Conservation (phyloP, 2,329 filamentous ascomycete species). For the Colletotrichum truncatum region DNA sequence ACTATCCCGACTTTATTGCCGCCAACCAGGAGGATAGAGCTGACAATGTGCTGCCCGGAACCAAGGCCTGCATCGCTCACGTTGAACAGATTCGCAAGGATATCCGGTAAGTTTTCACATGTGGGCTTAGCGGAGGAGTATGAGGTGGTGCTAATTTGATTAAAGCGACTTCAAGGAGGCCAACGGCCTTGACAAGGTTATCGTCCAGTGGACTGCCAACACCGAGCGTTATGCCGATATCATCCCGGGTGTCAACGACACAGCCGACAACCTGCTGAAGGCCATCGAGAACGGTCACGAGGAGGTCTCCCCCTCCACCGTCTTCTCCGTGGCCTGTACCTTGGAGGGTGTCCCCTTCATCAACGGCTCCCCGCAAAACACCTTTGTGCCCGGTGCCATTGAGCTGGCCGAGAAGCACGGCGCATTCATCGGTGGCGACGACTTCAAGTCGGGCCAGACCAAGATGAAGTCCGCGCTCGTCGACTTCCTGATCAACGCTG, state of each 20-base stretch:
- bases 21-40: slow-evolving; percentile 97
- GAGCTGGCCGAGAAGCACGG: slow-evolving; percentile 87
- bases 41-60: slow-evolving; percentile 86
- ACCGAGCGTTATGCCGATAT: slow-evolving; percentile 96
- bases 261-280: slow-evolving; percentile 90
- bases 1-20: slow-evolving; percentile 99
- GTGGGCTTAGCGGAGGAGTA: neutral
- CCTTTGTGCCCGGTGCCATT: slow-evolving; percentile 93
- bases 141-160: slow-evolving; percentile 8
- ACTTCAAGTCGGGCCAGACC: slow-evolving; percentile 99
- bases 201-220: slow-evolving; percentile 98
- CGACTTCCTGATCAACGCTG: slow-evolving; percentile 97
- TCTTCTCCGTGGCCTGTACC: slow-evolving; percentile 95
- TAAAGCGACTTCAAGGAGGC: slow-evolving; percentile 86
- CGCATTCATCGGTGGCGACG: slow-evolving; percentile 95
- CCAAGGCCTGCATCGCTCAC: slow-evolving; percentile 85
- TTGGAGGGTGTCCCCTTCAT: slow-evolving; percentile 93
- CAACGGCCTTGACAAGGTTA: slow-evolving; percentile 91
- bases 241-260: slow-evolving; percentile 91
- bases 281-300: slow-evolving; percentile 87
- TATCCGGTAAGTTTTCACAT: slow-evolving; percentile 67
- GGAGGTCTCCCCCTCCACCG: slow-evolving; percentile 93
- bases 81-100: slow-evolving; percentile 94
- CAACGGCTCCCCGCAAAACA: slow-evolving; percentile 99
- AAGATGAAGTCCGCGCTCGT: slow-evolving; percentile 99